Base-by-base conservation (phyloP, 768 basidiomycete species). In the Panus rudis region DNA sequence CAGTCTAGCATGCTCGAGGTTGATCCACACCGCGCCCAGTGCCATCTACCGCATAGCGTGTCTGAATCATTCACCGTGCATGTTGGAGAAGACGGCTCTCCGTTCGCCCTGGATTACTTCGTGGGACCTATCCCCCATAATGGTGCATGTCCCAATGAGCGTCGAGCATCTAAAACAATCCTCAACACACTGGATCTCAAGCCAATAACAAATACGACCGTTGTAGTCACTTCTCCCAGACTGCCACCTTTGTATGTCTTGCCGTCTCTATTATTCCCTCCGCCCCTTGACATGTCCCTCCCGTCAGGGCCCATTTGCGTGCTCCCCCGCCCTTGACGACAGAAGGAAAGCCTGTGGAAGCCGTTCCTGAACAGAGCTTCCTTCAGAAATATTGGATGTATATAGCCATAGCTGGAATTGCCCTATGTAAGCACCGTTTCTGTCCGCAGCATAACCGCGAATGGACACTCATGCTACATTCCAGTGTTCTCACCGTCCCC, bases 331-430 rank as follows among this genome's bases (percentile, higher is more conserved):
- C 76, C 4, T 59, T 89, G 19, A 78, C 78, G 7, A 64, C 75
- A 13, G 69, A 83, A 54, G 88, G 88, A 35, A 73, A 78, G 54
- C 73, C 78, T 16, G 66, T 84, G 19, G 59, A 69, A 45, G 75
- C 80, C 0, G 58, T 67, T 25, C 72, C 74, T 0, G 88, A 93
- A 56, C 85, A 91, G 62, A 67, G 78, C 10, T 89, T 92, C 62
- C 44, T 92, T 31, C 84, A 89, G 55, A 92, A 92, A 59, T 93
- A 93, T 61, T 93, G 92, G 92, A 69, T 92, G 62, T 92, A 91
- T 53, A 74, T 89, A 27, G 65, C 72, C 31, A 70, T 78, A 3
- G 60, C 76, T 33, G 60, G 83, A 8, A 55, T 84, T 14, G 74
- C 79, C 33, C 54, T 84, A 14, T 41, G 82, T 86, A 56, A 61